Evolutionary conservation across 2,329 filamentous ascomycete species (phyloP).

Genomic region (Myriosclerotinia scirpicola): DNA sequence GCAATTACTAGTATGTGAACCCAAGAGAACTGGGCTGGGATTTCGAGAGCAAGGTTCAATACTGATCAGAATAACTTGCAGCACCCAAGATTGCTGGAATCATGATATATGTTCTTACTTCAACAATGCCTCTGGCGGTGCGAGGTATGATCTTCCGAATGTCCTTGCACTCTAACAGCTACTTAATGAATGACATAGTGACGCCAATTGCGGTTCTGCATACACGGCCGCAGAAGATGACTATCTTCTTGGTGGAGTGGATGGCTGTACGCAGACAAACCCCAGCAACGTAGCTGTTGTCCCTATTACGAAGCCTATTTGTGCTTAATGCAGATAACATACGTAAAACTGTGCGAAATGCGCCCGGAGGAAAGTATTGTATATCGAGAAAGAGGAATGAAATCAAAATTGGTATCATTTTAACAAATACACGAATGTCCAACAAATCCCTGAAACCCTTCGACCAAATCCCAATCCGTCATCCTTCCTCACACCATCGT

Average conservation of each 20-base stretch:
- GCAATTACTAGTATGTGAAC: constrained; percentile 46
- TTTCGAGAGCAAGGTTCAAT: background rate
- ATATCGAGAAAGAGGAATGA: background rate
- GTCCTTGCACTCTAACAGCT: background rate
- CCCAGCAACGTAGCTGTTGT: constrained; percentile 37
- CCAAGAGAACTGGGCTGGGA: background rate
- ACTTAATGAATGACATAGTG: constrained; percentile 39
- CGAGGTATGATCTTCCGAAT: constrained; percentile 42
- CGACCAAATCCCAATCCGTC: background rate
- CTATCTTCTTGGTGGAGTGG: constrained; percentile 42
- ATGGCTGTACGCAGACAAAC: constrained; percentile 44
- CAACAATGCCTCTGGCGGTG: constrained; percentile 49
- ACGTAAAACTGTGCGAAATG: background rate
- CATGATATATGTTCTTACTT: constrained; percentile 55
- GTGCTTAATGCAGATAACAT: constrained; percentile 26
- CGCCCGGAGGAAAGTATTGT: no score
- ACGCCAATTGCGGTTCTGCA: constrained; percentile 50
- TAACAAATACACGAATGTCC: background rate
- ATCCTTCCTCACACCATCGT: background rate
- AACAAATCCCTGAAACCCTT: background rate
- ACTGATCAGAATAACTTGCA: constrained; percentile 1
- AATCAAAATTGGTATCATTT: background rate
- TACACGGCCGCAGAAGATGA: constrained; percentile 48
- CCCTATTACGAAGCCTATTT: constrained; percentile 39
- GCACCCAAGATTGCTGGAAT: constrained; percentile 51